phyloP scores from a whole-genome alignment of 805 yeast genomes.

The Yamadazyma scolyti region DNA sequence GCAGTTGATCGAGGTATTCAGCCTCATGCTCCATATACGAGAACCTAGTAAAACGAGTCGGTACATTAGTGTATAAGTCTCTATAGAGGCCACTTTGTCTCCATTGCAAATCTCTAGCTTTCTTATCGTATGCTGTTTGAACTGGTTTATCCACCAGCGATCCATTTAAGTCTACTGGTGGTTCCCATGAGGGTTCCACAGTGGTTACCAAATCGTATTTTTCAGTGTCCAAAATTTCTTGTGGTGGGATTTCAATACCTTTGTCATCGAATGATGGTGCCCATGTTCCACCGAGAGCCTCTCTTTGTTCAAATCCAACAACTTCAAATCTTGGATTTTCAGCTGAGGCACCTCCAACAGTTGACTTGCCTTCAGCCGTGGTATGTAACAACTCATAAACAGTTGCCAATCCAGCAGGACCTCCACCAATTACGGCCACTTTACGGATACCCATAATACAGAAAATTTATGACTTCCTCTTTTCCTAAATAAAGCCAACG shows the following conservation, averaged over 20 bases:
- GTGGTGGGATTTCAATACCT: conserved; percentile 25
- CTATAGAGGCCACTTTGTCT: conserved; percentile 33
- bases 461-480: conserved; percentile 1
- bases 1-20: conserved; percentile 15
- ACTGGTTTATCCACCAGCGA: conserved; percentile 18
- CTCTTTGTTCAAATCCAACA: conserved; percentile 44
- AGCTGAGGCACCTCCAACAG: conserved; percentile 17
- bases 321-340: conserved; percentile 24
- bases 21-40: conserved; percentile 27
- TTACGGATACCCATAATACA: conserved; percentile 15
- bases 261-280: conserved; percentile 18
- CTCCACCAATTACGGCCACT: conserved; percentile 26
- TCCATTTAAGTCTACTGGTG: conserved; percentile 14
- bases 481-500: not conserved
- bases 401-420: conserved; percentile 33
- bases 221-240: conserved; percentile 25
- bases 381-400: conserved; percentile 29
- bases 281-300: conserved; percentile 47
- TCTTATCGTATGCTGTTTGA: conserved; percentile 2
- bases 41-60: conserved; percentile 33
- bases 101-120: conserved; percentile 30
- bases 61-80: conserved; percentile 40
- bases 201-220: conserved; percentile 30
- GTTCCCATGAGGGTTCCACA: conserved; percentile 16
- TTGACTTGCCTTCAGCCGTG: conserved; percentile 21